Evolutionary conservation across 495 filamentous ascomycete genomes (phyloP).

Genomic region (Xylaria scruposa): DNA sequence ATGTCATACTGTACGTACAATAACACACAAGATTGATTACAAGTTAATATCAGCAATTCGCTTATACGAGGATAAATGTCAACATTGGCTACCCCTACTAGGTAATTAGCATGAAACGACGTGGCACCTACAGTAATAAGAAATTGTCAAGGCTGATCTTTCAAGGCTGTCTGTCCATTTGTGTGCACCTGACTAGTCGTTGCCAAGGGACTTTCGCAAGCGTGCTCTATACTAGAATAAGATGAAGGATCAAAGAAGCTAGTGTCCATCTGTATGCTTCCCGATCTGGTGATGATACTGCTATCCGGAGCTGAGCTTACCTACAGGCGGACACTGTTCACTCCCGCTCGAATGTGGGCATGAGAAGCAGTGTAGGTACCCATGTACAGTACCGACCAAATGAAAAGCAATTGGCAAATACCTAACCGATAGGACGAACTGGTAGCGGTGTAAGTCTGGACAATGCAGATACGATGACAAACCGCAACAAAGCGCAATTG

Average conservation of each 20-base stretch:
- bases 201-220: conserved; percentile 19
- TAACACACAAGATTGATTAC: neutral
- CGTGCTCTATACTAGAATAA: conserved; percentile 20
- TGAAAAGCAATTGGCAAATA: conserved; percentile 29
- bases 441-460: conserved; percentile 27
- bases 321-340: conserved; percentile 25
- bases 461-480: conserved; percentile 18
- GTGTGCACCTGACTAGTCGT: conserved; percentile 10
- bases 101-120: conserved; percentile 25
- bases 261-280: conserved; percentile 25
- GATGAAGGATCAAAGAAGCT: conserved; percentile 30
- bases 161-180: conserved; percentile 20
- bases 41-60: neutral
- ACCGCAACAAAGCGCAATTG: conserved; percentile 18
- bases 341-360: conserved; percentile 15
- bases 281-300: conserved; percentile 25
- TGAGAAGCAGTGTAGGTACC: neutral
- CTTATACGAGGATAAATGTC: conserved; percentile 4
- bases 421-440: conserved; percentile 15
- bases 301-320: conserved; percentile 27
- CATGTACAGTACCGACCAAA: conserved; percentile 6
- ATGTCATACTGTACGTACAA: neutral
- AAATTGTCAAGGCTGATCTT: conserved; percentile 30
- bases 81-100: conserved; percentile 10
- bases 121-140: conserved; percentile 27